These are phyloP conservation scores for Leccinum olivaceopallidum DNA, from an alignment of 768 basidiomycete species.

Conservation along the genomic window DNA sequence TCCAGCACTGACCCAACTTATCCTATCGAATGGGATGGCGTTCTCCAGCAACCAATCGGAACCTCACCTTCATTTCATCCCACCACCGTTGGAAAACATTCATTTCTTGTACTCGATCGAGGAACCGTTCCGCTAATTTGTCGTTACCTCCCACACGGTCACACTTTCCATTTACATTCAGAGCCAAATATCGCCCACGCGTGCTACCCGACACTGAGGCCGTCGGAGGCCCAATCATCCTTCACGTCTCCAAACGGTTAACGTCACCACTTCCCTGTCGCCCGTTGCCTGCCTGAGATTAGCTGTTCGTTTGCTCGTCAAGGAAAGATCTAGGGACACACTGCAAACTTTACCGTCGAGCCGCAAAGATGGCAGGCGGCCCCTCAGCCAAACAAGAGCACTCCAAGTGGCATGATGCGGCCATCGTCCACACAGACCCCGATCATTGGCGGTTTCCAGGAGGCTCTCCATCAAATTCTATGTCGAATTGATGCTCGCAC, in stretches of 20 bases:
- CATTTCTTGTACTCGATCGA: conserved; percentile 1
- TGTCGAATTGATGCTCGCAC: not conserved
- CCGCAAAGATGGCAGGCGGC: not conserved
- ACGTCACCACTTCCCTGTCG: conserved; percentile 18
- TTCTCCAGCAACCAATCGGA: not conserved
- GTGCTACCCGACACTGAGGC: not conserved
- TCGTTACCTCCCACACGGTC: conserved; percentile 2
- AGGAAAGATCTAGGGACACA: conserved; percentile 6
- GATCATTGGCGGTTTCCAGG: conserved; percentile 15
- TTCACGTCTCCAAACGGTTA: not conserved
- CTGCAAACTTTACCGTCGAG: not conserved
- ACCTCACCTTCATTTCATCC: conserved; percentile 7
- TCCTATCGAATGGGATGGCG: not conserved
- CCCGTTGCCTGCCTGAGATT: conserved; percentile 11
- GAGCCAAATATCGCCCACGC: not conserved
- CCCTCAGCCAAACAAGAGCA: not conserved
- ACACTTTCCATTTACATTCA: conserved; percentile 4
- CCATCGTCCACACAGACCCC: not conserved
- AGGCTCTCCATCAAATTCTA: not conserved
- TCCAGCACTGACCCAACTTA: not conserved
- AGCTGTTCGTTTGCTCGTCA: conserved; percentile 5
- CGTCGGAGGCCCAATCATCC: not conserved
- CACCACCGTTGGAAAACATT: not conserved
- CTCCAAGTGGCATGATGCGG: not conserved
- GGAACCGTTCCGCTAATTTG: conserved; percentile 1